Conservation (phyloP, 305 asterid species). For the Euphrasia arctica region DNA sequence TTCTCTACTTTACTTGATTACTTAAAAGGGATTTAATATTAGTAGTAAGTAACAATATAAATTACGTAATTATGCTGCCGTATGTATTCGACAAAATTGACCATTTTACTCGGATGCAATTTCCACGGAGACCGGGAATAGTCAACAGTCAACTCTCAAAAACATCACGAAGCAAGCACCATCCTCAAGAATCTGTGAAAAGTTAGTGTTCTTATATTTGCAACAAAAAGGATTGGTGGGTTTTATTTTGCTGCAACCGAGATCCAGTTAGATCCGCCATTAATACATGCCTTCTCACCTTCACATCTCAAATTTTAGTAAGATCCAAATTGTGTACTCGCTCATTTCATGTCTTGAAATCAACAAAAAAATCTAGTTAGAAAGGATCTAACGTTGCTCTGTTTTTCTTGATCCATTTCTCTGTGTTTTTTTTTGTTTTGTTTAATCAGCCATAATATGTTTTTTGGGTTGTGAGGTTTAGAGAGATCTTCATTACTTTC, state of each 20-base stretch:
- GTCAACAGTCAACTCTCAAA: slow-evolving; percentile 35
- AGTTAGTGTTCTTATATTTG: neutral
- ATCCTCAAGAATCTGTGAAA: slow-evolving; percentile 1
- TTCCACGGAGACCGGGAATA: slow-evolving; percentile 32
- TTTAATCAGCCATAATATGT: neutral
- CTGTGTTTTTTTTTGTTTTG: neutral
- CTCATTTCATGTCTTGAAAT: neutral
- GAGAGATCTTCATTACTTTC: slow-evolving; percentile 26
- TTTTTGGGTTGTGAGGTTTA: slow-evolving; percentile 12
- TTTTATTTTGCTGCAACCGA: slow-evolving; percentile 20
- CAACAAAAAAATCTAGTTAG: neutral
- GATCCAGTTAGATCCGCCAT: slow-evolving; percentile 28
- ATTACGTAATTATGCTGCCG: too few relatives aligned
- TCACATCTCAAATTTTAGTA: too few relatives aligned
- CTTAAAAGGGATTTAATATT: too few relatives aligned
- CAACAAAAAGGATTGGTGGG: slow-evolving; percentile 20
- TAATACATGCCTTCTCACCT: slow-evolving; percentile 12
- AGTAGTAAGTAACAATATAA: too few relatives aligned
- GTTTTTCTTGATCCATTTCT: neutral
- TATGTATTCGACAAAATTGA: too few relatives aligned
- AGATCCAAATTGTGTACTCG: slow-evolving; percentile 12
- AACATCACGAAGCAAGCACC: slow-evolving; percentile 17
- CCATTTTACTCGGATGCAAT: too few relatives aligned
- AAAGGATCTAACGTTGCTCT: neutral
- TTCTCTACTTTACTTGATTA: too few relatives aligned